phyloP scores from a whole-genome alignment of 176 grass and related monocot species.

The Otatea glauca region DNA sequence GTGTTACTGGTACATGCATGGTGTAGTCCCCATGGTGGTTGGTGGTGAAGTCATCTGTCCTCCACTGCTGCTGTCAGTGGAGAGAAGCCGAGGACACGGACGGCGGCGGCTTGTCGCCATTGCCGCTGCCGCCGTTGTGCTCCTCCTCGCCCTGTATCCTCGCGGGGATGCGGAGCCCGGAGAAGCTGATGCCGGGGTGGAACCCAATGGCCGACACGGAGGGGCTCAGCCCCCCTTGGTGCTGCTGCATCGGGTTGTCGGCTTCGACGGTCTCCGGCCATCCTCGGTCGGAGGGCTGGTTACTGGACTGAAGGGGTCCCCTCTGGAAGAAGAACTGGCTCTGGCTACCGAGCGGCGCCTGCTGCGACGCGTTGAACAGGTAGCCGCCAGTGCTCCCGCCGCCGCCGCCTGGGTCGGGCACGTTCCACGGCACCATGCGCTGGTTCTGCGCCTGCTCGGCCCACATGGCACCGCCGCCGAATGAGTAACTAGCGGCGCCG shows the following conservation, averaged over 20 bases:
- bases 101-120: constrained; percentile 69
- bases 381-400: constrained; percentile 52
- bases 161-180: constrained; percentile 77
- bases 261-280: constrained; percentile 75
- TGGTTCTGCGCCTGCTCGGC: constrained; percentile 60
- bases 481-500: constrained; percentile 57
- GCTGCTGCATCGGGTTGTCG: constrained; percentile 68
- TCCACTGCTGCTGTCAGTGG: constrained; percentile 70
- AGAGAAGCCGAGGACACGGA: constrained; percentile 79
- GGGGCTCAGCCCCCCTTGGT: constrained; percentile 49
- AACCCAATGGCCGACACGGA: constrained; percentile 66
- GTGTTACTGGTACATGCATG: constrained; percentile 23
- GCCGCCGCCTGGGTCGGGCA: constrained; percentile 58
- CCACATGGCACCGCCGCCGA: constrained; percentile 65
- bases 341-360: constrained; percentile 61
- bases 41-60: constrained; percentile 45
- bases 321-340: constrained; percentile 87
- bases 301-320: constrained; percentile 99
- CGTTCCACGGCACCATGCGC: constrained; percentile 74
- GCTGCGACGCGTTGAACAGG: constrained; percentile 72
- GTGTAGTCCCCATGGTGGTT: constrained; percentile 19
- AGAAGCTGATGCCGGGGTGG: constrained; percentile 64
- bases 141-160: constrained; percentile 97
- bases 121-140: constrained; percentile 62
- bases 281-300: constrained; percentile 79